Evolutionary conservation across 768 basidiomycete species (phyloP).

Genomic region (Solioccasus polychromus): DNA sequence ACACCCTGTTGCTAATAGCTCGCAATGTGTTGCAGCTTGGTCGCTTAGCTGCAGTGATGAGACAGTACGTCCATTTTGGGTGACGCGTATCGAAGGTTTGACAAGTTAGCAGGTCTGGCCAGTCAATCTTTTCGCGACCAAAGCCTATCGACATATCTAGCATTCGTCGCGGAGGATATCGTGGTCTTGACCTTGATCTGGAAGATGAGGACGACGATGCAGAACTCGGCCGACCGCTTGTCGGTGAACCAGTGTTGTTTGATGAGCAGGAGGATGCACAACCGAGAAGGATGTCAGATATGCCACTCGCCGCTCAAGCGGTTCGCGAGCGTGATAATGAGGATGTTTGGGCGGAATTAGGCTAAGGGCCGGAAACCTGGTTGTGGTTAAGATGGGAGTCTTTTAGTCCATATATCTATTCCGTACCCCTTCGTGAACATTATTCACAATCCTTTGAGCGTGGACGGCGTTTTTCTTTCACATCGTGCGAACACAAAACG

Average conservation of each 20-base stretch:
- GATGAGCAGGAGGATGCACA: slow-evolving; percentile 46
- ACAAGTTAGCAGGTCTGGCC: slow-evolving; percentile 61
- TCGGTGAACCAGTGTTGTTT: slow-evolving; percentile 60
- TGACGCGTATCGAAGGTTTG: slow-evolving; percentile 3
- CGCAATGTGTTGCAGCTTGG: slow-evolving; percentile 93
- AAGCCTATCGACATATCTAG: slow-evolving; percentile 82
- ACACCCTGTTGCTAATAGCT: slow-evolving; percentile 87
- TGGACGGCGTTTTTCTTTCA: too few species aligned
- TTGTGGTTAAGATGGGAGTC: too few species aligned
- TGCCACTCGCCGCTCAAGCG: slow-evolving; percentile 60
- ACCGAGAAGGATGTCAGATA: slow-evolving; percentile 40
- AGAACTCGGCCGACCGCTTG: slow-evolving; percentile 56
- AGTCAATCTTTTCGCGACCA: slow-evolving; percentile 83
- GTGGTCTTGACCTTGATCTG: slow-evolving; percentile 66
- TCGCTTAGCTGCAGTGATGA: slow-evolving; percentile 87
- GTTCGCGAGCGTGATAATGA: slow-evolving; percentile 56
- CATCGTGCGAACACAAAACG: too few species aligned
- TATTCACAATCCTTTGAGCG: too few species aligned
- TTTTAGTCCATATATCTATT: too few species aligned
- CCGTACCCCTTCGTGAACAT: too few species aligned
- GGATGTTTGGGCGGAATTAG: slow-evolving; percentile 72
- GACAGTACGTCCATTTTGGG: slow-evolving; percentile 62
- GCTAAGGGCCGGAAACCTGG: slow-evolving; percentile 28
- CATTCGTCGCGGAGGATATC: slow-evolving; percentile 61
- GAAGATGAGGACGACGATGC: slow-evolving; percentile 57